Conservation (phyloP, 345 rosid genomes). For the Microthlaspi erraticum region DNA sequence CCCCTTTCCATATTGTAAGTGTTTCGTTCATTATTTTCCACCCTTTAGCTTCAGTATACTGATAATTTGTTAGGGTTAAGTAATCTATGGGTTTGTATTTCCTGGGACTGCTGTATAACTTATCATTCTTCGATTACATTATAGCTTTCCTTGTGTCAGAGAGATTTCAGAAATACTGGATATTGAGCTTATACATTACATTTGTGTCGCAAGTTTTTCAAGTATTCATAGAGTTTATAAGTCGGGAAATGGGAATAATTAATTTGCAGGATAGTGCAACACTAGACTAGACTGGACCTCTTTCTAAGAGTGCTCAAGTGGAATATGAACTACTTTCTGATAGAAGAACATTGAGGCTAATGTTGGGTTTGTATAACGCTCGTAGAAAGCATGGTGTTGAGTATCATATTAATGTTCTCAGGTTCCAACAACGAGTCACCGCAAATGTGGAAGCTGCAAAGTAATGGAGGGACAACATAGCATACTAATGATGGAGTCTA, state of each 20-base stretch:
- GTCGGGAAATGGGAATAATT: not conserved
- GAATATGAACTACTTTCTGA: not conserved
- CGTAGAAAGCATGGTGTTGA: too few species aligned
- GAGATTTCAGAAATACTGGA: not conserved
- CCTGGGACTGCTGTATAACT: not conserved
- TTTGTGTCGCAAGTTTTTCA: slow-evolving; percentile 2
- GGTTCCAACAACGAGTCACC: too few species aligned
- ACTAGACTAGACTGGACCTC: slow-evolving; percentile 20
- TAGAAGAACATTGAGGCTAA: too few species aligned
- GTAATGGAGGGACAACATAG: too few species aligned
- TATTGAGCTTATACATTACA: not conserved
- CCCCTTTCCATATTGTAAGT: slow-evolving; percentile 73
- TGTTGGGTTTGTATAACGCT: too few species aligned
- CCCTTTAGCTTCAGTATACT: slow-evolving; percentile 6
- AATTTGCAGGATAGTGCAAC: not conserved
- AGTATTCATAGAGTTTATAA: not conserved
- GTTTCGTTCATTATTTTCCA: slow-evolving; percentile 2
- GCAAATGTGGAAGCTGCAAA: too few species aligned
- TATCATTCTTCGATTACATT: not conserved
- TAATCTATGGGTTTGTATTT: not conserved
- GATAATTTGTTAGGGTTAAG: not conserved
- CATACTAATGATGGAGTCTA: too few species aligned
- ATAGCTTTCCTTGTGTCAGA: not conserved
- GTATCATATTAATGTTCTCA: too few species aligned
- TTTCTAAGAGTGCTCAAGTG: not conserved